Evolutionary conservation across 352 stramenopile genomes (phyloP).

Genomic region (Phytopythium mirpurense): DNA sequence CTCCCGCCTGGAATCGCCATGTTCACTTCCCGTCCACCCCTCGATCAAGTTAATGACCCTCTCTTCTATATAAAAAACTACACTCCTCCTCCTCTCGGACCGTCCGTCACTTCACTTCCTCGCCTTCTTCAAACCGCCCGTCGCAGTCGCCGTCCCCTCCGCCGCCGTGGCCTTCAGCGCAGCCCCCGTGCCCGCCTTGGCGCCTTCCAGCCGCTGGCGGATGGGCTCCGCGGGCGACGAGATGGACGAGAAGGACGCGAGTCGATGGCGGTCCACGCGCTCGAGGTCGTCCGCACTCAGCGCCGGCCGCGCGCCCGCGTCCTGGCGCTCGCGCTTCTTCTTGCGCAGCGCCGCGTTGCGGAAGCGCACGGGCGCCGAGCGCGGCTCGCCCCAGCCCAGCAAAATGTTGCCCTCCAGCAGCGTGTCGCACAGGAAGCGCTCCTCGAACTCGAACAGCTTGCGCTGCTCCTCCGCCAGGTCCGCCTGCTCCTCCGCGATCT

Average conservation of each 20-base stretch:
- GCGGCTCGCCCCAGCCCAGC: conserved; percentile 61
- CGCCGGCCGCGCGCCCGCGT: conserved; percentile 14
- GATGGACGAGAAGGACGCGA: conserved; percentile 67
- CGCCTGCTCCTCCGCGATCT: conserved; percentile 37
- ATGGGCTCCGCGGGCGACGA: conserved; percentile 52
- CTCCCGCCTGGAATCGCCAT: neutral
- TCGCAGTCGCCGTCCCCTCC: neutral
- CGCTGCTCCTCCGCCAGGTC: conserved; percentile 60
- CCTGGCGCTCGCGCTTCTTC: conserved; percentile 54
- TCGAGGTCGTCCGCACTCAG: conserved; percentile 46
- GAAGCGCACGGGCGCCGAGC: conserved; percentile 57
- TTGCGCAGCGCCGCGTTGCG: conserved; percentile 61
- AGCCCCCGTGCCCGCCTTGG: neutral
- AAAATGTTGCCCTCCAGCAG: conserved; percentile 69
- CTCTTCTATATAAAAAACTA: no score
- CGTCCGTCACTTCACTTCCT: conserved; percentile 24
- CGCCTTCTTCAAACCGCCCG: conserved; percentile 10
- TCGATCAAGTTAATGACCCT: neutral
- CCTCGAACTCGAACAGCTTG: conserved; percentile 75
- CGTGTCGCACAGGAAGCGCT: conserved; percentile 64
- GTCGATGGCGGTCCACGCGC: conserved; percentile 54
- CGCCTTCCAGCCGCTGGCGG: conserved; percentile 19
- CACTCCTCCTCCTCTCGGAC: no score
- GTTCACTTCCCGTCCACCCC: neutral
- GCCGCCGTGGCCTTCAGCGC: conserved; percentile 1